Conservation (phyloP, 176 grass and related monocot species). For the Thalia dealbata region DNA sequence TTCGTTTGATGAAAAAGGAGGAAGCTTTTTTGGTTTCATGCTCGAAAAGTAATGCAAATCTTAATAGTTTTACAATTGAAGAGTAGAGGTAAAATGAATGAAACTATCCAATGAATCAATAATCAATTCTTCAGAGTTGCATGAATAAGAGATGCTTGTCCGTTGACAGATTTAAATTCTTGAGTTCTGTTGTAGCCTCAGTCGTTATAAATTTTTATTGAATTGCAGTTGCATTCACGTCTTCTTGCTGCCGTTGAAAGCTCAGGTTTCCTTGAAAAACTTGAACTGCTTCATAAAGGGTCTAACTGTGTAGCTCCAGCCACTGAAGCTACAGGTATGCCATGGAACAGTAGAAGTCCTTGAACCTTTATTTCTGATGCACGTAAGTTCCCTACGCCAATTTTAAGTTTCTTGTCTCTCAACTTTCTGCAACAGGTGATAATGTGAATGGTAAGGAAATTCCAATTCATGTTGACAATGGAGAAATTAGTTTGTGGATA, state of each 20-base stretch:
- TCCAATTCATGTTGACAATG: constrained; percentile 36
- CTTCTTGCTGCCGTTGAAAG: constrained; percentile 53
- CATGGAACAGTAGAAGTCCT: not conserved
- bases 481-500: constrained; percentile 68
- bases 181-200: no score
- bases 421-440: constrained; percentile 17
- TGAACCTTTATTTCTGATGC: not conserved
- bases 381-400: not conserved
- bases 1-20: not conserved
- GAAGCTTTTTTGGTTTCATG: not conserved
- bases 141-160: no score
- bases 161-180: not conserved
- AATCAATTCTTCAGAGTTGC: no score
- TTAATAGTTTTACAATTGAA: no score
- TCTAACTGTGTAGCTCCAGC: constrained; percentile 19
- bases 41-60: no score
- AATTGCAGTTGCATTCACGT: constrained; percentile 53
- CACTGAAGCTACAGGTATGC: constrained; percentile 37
- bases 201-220: no score
- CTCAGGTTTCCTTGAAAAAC: constrained; percentile 47
- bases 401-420: not conserved
- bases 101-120: no score
- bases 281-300: constrained; percentile 46
- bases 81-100: no score
- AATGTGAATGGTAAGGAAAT: constrained; percentile 42